These are phyloP conservation scores for Boletus sp. DNA, from an alignment of 768 basidiomycete genomes.

Conservation along the genomic window DNA sequence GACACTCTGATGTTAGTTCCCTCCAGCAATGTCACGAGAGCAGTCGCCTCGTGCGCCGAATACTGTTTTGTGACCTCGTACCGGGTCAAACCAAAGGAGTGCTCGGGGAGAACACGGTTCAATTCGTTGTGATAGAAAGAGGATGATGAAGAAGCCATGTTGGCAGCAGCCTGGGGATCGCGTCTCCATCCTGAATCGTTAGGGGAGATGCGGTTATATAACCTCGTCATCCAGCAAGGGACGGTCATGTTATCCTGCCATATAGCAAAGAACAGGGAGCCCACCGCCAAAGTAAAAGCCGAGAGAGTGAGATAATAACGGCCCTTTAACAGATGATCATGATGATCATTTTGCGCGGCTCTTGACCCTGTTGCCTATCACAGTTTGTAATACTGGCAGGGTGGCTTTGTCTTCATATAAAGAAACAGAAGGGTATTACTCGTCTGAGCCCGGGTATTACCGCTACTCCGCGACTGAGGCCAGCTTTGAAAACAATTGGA, in stretches of 20 bases:
- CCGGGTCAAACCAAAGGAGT: constrained; percentile 51
- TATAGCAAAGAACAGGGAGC: background rate
- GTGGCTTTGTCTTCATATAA: constrained; percentile 9
- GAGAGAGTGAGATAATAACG: constrained; percentile 12
- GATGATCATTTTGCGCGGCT: constrained; percentile 13
- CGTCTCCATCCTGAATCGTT: constrained; percentile 18
- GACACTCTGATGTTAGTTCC: constrained; percentile 44
- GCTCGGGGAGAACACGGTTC: constrained; percentile 51
- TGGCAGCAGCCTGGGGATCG: background rate
- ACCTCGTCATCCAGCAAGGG: constrained; percentile 25
- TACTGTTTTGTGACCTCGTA: constrained; percentile 39
- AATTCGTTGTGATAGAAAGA: constrained; percentile 47
- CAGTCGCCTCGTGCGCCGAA: constrained; percentile 47
- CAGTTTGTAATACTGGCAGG: constrained; percentile 10
- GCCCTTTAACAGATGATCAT: constrained; percentile 21
- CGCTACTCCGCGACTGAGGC: constrained; percentile 6
- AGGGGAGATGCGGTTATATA: constrained; percentile 27
- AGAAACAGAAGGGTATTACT: background rate
- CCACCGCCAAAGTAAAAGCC: constrained; percentile 16
- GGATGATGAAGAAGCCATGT: constrained; percentile 19
- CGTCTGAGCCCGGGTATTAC: constrained; percentile 7
- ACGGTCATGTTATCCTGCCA: constrained; percentile 21
- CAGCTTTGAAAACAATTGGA: constrained; percentile 1
- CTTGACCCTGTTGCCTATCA: constrained; percentile 31
- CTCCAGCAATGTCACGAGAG: constrained; percentile 55